Evolutionary conservation across 2,329 filamentous ascomycete genomes (phyloP).

Genomic region (Aspergillus luchuensis): DNA sequence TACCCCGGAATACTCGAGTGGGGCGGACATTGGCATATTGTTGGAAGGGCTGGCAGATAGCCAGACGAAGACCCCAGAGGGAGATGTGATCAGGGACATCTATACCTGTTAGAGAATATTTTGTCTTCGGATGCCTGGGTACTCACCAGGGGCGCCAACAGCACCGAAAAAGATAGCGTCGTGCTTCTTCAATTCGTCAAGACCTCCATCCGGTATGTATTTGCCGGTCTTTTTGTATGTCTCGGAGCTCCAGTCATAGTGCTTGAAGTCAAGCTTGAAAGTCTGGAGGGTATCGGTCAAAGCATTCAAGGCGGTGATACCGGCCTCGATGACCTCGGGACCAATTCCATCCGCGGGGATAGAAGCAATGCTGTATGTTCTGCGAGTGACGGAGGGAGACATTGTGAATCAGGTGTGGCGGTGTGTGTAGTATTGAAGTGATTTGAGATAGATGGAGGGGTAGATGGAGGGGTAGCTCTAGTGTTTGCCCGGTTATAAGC

Average conservation of each 20-base stretch:
- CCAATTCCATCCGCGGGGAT: conserved; percentile 73
- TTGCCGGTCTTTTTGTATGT: conserved; percentile 66
- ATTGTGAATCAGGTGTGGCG: too few relatives aligned
- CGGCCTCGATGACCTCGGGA: conserved; percentile 66
- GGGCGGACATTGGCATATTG: conserved; percentile 71
- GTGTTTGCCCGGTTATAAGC: too few relatives aligned
- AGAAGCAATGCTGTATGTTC: conserved; percentile 57
- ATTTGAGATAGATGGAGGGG: too few relatives aligned
- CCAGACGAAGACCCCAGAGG: conserved; percentile 67
- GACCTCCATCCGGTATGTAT: conserved; percentile 64
- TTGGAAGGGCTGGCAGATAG: conserved; percentile 67
- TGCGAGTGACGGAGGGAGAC: too few relatives aligned
- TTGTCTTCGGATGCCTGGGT: neutral
- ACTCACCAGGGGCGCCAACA: conserved; percentile 60
- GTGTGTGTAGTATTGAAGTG: too few relatives aligned
- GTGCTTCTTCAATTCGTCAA: conserved; percentile 59
- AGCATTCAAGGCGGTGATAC: conserved; percentile 61
- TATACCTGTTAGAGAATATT: conserved; percentile 16
- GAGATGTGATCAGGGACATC: conserved; percentile 68
- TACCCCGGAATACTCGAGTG: conserved; percentile 63
- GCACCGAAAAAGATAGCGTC: conserved; percentile 71
- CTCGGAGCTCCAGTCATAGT: conserved; percentile 69
- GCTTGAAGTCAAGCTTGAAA: conserved; percentile 62
- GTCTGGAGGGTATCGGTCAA: conserved; percentile 49
- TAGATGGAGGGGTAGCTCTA: too few relatives aligned